A percentile compares a stretch with the other conserved stretches of the same genome.
phyloP scores from a whole-genome alignment of 805 yeast genomes.

The Candida quercuum region DNA sequence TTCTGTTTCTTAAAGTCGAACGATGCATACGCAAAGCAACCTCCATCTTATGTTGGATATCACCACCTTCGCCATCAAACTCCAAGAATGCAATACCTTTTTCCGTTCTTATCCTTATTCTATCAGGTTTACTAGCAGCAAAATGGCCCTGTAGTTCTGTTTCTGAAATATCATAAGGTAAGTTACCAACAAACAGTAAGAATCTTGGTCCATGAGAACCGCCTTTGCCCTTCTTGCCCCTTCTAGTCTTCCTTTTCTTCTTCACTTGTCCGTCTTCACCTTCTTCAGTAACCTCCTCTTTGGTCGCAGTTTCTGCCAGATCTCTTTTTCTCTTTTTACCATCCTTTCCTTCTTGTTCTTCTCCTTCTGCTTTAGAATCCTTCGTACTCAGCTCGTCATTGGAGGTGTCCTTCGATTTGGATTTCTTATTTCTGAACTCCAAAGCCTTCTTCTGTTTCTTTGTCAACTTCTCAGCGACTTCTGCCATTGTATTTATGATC shows the following conservation, averaged over 20 bases:
- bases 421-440: slow-evolving; percentile 44
- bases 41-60: slow-evolving; percentile 77
- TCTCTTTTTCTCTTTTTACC: slow-evolving; percentile 13
- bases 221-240: slow-evolving; percentile 71
- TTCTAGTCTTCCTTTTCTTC: slow-evolving; percentile 70
- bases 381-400: no score
- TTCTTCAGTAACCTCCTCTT: not conserved
- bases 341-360: slow-evolving; percentile 21
- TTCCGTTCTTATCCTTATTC: slow-evolving; percentile 71
- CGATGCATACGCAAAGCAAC: slow-evolving; percentile 83
- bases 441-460: slow-evolving; percentile 63
- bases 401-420: slow-evolving; percentile 16
- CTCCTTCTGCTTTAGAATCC: no score
- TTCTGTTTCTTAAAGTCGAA: slow-evolving; percentile 58
- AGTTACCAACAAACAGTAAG: slow-evolving; percentile 83
- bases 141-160: slow-evolving; percentile 67
- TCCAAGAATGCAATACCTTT: slow-evolving; percentile 93
- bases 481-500: slow-evolving; percentile 7
- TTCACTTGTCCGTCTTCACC: slow-evolving; percentile 29
- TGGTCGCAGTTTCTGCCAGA: not conserved
- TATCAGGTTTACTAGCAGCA: slow-evolving; percentile 65
- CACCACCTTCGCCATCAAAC: slow-evolving; percentile 49
- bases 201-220: slow-evolving; percentile 51
- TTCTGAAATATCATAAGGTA: slow-evolving; percentile 67
- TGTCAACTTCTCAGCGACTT: slow-evolving; percentile 39